Base-by-base conservation (phyloP, 2,329 filamentous ascomycete species). In the Pseudophaeomoniella oleicola region DNA sequence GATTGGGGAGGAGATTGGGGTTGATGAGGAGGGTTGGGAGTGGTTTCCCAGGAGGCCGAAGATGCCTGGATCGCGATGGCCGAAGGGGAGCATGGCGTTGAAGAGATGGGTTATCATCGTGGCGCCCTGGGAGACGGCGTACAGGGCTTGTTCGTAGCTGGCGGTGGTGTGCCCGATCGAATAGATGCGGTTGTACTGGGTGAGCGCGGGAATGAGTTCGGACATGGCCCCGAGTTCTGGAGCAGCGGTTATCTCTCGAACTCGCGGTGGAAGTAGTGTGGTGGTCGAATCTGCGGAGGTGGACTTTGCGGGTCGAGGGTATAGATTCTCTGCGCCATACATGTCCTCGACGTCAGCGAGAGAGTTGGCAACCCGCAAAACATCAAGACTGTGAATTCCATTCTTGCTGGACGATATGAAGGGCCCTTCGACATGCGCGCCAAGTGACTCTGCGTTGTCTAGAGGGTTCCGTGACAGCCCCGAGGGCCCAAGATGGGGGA, bases 91-190 rank as follows among this genome's bases (percentile, higher is more conserved):
- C 86, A 94, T 94, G 16, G 86, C 86, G 55, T 94, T 94, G 72
- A 93, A 94, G 2, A 94, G 68, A 51, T 94, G 86, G 0, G 86
- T 94, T 46, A 94, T 81, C 83, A 92, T 93, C 34, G 72, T 81
- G 2, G 82, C 83, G 36, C 86, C 86, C 4, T 75, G 69, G n/a
- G 63, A 65, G 3, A 90, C 71, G 14, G 82, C 81, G 3, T 64
- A 60, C 3, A 78, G 75, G 1, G 82, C 84, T 52, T 88, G 70
- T 56, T 92, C 83, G 53, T 88, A 93, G 0, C 81, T 84, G 11
- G 85, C 81, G 55, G 92, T 83, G 0, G 84, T 85, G 59, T 94
- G 86, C 5, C 86, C 86, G 44, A 92, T 80, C 2, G 82, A 81
- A 57, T 76, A 84, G 46, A 81, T 66, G 49, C 93, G 86, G 40